These are phyloP conservation scores for Phellinidium pouzarii DNA, from an alignment of 1,284 basidiomycete species.

Conservation along the genomic window DNA sequence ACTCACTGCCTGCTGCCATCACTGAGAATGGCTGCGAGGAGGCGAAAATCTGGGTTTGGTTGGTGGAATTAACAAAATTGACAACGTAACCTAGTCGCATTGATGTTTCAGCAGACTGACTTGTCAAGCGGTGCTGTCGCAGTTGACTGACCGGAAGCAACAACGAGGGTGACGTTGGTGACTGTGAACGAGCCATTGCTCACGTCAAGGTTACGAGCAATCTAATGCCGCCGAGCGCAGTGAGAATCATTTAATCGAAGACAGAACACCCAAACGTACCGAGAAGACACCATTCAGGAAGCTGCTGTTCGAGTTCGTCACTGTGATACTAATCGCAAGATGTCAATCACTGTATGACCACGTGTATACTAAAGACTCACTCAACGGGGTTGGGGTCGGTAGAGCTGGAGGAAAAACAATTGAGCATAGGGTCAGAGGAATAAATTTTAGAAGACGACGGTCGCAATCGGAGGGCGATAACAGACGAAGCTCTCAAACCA, in stretches of 20 bases:
- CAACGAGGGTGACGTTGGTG: conserved; percentile 33
- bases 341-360: background rate
- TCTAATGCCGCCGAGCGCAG: conserved; percentile 21
- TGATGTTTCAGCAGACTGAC: background rate
- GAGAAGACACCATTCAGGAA: conserved; percentile 34
- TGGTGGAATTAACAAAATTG: conserved; percentile 37
- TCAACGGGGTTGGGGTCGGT: conserved; percentile 33
- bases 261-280: conserved; percentile 12
- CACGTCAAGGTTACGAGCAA: conserved; percentile 29
- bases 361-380: conserved; percentile 6
- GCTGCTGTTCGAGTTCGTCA: conserved; percentile 29
- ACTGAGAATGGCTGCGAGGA: conserved; percentile 36
- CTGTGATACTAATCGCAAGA: conserved; percentile 23
- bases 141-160: conserved; percentile 22
- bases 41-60: conserved; percentile 36
- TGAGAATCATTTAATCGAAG: conserved; percentile 2
- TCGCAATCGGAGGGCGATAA: no score
- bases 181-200: conserved; percentile 26
- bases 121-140: background rate
- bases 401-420: no score
- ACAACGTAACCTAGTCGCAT: conserved; percentile 33
- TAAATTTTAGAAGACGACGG: no score
- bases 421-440: no score
- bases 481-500: no score
- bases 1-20: conserved; percentile 32